Evolutionary conservation across 2,329 filamentous ascomycete species (phyloP).

Genomic region (Apiospora koreana): DNA sequence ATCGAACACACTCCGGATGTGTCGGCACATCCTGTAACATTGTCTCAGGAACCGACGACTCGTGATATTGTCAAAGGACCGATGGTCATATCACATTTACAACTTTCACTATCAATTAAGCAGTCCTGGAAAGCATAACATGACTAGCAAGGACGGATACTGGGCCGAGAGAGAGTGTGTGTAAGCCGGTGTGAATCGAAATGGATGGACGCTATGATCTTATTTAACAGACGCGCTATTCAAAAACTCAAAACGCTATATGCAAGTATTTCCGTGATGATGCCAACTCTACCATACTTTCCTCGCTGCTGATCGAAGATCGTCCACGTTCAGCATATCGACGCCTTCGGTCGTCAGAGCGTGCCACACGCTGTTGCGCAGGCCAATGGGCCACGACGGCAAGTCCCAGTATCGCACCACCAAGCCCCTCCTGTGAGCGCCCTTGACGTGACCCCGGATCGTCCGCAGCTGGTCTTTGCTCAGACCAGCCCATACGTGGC

Average conservation of each 20-base stretch:
- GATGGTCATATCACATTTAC: background rate
- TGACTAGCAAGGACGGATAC: background rate
- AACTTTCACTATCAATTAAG: too few relatives aligned
- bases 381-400: conserved; percentile 55
- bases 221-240: background rate
- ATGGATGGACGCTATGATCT: background rate
- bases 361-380: conserved; percentile 59
- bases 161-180: background rate
- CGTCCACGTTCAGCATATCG: conserved; percentile 63
- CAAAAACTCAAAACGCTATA: background rate
- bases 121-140: background rate
- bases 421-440: conserved; percentile 50
- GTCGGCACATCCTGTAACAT: background rate
- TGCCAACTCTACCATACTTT: conserved; percentile 36
- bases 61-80: background rate
- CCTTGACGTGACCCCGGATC: conserved; percentile 45
- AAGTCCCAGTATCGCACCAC: conserved; percentile 62
- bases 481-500: conserved; percentile 45
- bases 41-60: background rate
- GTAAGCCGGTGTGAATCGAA: background rate
- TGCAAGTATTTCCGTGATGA: background rate
- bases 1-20: background rate
- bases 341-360: conserved; percentile 56
- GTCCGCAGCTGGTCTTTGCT: conserved; percentile 40
- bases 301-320: conserved; percentile 49